A percentile compares a stretch with the other conserved stretches of the same genome.
Conservation (phyloP, 1,139 yeast genomes). For the Geotrichum aggregatum region DNA sequence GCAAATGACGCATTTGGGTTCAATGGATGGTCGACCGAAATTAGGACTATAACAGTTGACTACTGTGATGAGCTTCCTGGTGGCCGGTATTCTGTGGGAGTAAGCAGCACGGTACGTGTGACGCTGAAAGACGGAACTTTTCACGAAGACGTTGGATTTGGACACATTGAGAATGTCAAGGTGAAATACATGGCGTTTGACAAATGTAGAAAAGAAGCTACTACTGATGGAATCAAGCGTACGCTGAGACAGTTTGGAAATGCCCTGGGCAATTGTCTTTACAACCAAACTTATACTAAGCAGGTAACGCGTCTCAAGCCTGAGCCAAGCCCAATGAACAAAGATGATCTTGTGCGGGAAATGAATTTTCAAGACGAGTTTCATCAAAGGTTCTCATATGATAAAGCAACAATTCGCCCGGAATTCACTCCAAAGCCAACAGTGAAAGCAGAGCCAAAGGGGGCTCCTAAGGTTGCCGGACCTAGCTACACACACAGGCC, state of each 20-base stretch:
- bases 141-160: slow-evolving; percentile 77
- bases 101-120: slow-evolving; percentile 63
- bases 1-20: slow-evolving; percentile 66
- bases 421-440: not conserved
- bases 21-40: slow-evolving; percentile 60
- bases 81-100: slow-evolving; percentile 53
- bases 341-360: slow-evolving; percentile 12
- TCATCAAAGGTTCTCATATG: slow-evolving; percentile 40
- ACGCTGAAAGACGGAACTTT: slow-evolving; percentile 67
- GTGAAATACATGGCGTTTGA: slow-evolving; percentile 66
- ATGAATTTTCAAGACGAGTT: slow-evolving; percentile 13
- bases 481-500: slow-evolving; percentile 15
- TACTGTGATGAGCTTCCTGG: slow-evolving; percentile 34
- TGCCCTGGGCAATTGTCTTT: slow-evolving; percentile 70
- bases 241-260: slow-evolving; percentile 75
- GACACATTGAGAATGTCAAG: slow-evolving; percentile 62
- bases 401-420: slow-evolving; percentile 27
- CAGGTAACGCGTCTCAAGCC: slow-evolving; percentile 48
- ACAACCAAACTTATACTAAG: slow-evolving; percentile 54
- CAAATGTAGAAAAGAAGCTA: slow-evolving; percentile 71
- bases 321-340: slow-evolving; percentile 15
- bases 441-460: not conserved
- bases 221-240: slow-evolving; percentile 72
- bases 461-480: not conserved
- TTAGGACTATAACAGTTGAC: slow-evolving; percentile 40